Conservation (phyloP, 1,139 yeast genomes). For the Lodderomyces margitis region DNA sequence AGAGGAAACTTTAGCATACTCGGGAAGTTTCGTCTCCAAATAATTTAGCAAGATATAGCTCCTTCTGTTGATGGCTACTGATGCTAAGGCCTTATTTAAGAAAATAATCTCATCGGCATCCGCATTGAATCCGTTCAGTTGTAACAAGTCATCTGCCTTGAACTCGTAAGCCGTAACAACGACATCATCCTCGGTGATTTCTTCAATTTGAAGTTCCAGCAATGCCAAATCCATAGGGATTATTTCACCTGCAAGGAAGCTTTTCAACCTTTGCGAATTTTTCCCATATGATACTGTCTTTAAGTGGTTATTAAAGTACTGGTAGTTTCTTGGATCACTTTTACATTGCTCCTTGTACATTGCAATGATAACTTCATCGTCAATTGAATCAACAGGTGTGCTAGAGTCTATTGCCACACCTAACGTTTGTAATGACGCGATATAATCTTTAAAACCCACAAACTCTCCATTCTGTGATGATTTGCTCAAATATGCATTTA, state of each 20-base stretch:
- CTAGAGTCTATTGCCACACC: slow-evolving; percentile 35
- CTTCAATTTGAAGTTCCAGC: slow-evolving; percentile 57
- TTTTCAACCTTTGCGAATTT: slow-evolving; percentile 40
- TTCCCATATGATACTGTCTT: slow-evolving; percentile 45
- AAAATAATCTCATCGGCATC: slow-evolving; percentile 41
- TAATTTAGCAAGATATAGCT: slow-evolving; percentile 46
- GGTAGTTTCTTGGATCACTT: slow-evolving; percentile 34
- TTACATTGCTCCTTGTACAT: slow-evolving; percentile 43
- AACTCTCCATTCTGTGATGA: slow-evolving; percentile 52
- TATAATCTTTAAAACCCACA: slow-evolving; percentile 60
- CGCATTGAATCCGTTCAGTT: slow-evolving; percentile 52
- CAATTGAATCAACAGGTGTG: slow-evolving; percentile 23
- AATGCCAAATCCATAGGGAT: slow-evolving; percentile 58
- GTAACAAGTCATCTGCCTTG: slow-evolving; percentile 60
- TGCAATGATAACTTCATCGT: slow-evolving; percentile 44
- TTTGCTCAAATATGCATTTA: slow-evolving; percentile 50
- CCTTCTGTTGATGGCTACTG: slow-evolving; percentile 40
- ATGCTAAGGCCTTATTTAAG: slow-evolving; percentile 35
- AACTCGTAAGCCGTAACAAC: slow-evolving; percentile 68
- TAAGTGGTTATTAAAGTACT: slow-evolving; percentile 37
- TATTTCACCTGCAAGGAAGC: slow-evolving; percentile 54
- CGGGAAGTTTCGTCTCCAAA: slow-evolving; percentile 44
- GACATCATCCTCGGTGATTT: slow-evolving; percentile 72
- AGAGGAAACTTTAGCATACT: slow-evolving; percentile 21
- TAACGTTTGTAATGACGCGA: slow-evolving; percentile 51